phyloP scores from a whole-genome alignment of 2,329 filamentous ascomycete genomes.

The Trichoderma sp. region DNA sequence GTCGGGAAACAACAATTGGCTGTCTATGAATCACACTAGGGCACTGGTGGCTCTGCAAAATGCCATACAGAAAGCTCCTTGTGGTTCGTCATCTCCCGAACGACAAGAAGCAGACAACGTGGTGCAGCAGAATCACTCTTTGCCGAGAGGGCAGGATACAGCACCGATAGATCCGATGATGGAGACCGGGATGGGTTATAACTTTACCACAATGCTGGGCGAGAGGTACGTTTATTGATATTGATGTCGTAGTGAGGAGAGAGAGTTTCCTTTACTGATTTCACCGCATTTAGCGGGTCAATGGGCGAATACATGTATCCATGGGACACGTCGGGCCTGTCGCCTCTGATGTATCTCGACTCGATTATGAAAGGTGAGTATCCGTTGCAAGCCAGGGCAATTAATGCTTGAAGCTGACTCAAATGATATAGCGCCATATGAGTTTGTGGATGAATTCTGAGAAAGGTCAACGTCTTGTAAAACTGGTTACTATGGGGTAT shows the following conservation, averaged over 20 bases:
- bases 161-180: not conserved
- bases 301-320: not conserved
- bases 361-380: constrained; percentile 17
- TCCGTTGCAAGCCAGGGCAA: too few species aligned
- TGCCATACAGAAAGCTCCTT: not conserved
- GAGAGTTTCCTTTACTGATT: not conserved
- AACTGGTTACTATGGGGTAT: not conserved
- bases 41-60: constrained; percentile 13
- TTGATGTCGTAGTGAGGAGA: not conserved
- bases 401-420: not conserved
- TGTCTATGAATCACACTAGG: constrained; percentile 6
- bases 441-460: not conserved
- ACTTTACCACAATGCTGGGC: not conserved
- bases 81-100: not conserved
- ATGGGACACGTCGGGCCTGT: constrained; percentile 4
- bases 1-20: constrained; percentile 2
- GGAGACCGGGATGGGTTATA: not conserved
- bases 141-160: not conserved
- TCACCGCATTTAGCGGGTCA: not conserved
- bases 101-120: not conserved
- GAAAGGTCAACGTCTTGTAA: not conserved
- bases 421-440: not conserved
- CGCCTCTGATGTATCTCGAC: constrained; percentile 12
- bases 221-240: not conserved
- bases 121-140: not conserved